Conservation (phyloP, 2,329 filamentous ascomycete species). For the Fusarium virguliforme region DNA sequence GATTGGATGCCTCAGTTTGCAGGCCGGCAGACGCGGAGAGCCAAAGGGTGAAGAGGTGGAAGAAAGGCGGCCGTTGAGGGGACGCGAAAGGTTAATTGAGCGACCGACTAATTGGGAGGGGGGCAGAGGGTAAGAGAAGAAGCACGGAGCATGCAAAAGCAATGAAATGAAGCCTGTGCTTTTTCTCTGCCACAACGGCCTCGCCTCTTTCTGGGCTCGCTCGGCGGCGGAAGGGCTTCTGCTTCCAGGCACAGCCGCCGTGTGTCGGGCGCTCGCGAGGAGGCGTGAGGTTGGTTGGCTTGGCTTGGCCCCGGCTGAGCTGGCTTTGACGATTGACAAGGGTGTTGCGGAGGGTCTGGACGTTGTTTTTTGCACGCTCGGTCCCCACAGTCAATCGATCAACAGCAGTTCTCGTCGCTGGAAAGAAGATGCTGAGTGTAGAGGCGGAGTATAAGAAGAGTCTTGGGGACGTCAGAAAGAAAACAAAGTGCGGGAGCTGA, state of each 20-base stretch:
- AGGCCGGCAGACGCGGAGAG: constrained; percentile 30
- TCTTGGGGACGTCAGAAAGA: neutral
- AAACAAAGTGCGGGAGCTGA: neutral
- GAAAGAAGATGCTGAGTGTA: neutral
- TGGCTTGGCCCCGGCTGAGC: constrained; percentile 45
- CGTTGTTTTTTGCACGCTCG: constrained; percentile 29
- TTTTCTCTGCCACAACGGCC: constrained; percentile 15
- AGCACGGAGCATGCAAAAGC: constrained; percentile 21
- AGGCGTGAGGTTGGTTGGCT: constrained; percentile 42
- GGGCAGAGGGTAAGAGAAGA: constrained; percentile 12
- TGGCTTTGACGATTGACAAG: constrained; percentile 39
- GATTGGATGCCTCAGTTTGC: constrained; percentile 25
- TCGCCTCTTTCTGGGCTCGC: constrained; percentile 15
- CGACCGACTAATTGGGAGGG: constrained; percentile 6
- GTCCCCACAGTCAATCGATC: constrained; percentile 29
- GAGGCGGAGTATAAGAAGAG: neutral
- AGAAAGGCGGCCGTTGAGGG: constrained; percentile 9
- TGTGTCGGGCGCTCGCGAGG: constrained; percentile 33
- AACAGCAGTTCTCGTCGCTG: neutral
- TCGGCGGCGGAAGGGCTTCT: constrained; percentile 36
- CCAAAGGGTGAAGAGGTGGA: constrained; percentile 21
- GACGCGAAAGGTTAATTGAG: constrained; percentile 19
- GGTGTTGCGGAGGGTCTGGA: constrained; percentile 37
- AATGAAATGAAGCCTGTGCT: constrained; percentile 10
- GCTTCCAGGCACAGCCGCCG: constrained; percentile 49